Conservation (phyloP, 129 eudicot species). For the Apium graveolens region DNA sequence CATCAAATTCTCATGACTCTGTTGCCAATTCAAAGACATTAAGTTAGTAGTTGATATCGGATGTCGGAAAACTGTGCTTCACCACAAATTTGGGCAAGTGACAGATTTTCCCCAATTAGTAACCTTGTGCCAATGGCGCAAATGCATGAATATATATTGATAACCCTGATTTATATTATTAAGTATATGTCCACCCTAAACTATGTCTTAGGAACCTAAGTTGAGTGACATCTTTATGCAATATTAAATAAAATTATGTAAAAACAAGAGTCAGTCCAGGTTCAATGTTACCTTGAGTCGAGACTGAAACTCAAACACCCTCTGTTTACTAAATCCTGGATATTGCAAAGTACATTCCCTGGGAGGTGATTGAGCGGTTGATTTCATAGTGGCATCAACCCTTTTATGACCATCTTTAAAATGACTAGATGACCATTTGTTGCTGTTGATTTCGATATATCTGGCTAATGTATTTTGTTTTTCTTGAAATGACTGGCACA, state of each 20-base stretch:
- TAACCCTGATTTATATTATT: background rate
- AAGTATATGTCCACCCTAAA: background rate
- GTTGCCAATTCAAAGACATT: constrained; percentile 15
- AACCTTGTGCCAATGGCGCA: background rate
- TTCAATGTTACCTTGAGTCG: constrained; percentile 25
- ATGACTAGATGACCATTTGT: constrained; percentile 42
- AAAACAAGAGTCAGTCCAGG: background rate
- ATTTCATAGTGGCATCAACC: constrained; percentile 4
- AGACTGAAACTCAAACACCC: constrained; percentile 17
- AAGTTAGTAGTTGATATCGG: background rate
- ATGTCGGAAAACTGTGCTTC: background rate
- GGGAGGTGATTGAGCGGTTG: constrained; percentile 1
- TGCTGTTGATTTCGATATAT: constrained; percentile 15
- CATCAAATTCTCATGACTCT: constrained; percentile 24
- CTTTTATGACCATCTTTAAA: constrained; percentile 11
- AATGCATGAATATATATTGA: too few relatives aligned
- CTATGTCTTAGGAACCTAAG: background rate
- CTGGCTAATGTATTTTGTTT: constrained; percentile 12
- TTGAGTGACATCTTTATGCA: background rate
- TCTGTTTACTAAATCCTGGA: background rate
- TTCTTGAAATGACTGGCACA: constrained; percentile 18
- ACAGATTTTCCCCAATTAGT: background rate
- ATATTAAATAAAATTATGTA: too few relatives aligned
- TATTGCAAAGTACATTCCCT: constrained; percentile 2
- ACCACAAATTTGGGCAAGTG: background rate